Evolutionary conservation across 257 asterid species (phyloP).

Genomic region (Capsicum pubescens): DNA sequence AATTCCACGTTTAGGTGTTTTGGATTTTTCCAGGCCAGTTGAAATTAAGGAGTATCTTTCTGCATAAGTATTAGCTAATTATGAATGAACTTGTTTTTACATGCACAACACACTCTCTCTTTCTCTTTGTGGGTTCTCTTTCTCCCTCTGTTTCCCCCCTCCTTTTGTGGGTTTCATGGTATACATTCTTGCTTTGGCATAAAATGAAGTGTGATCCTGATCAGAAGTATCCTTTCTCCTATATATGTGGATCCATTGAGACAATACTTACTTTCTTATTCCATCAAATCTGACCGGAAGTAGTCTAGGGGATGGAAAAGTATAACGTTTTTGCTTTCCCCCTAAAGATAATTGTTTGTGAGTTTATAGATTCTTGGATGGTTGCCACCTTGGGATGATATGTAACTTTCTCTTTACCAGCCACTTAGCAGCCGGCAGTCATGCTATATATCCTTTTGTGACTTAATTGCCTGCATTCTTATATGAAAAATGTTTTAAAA

Average conservation of each 20-base stretch:
- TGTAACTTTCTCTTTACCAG: neutral
- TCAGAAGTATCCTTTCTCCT: neutral
- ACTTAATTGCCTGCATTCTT: neutral
- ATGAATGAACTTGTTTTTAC: neutral
- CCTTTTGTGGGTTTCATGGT: neutral
- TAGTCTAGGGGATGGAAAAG: neutral
- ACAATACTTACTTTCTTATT: neutral
- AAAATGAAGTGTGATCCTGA: neutral
- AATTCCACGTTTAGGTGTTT: neutral
- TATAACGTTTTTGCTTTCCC: slow-evolving; percentile 13
- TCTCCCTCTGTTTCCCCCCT: neutral
- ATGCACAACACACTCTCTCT: neutral
- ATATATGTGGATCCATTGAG: neutral
- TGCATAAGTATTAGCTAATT: neutral
- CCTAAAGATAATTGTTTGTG: neutral
- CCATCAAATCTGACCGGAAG: neutral
- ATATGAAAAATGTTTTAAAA: neutral
- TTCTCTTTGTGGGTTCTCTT: neutral
- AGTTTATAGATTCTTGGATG: slow-evolving; percentile 1
- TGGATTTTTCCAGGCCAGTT: neutral
- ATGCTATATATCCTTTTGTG: neutral
- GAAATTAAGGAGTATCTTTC: neutral
- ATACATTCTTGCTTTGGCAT: neutral
- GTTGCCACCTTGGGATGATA: neutral
- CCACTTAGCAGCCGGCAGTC: neutral